Percentiles rank a stretch among this genome's conserved stretches.
Evolutionary conservation across 192 early-diverging fungal species (phyloP).

Genomic region (Haplosporangium gracile): DNA sequence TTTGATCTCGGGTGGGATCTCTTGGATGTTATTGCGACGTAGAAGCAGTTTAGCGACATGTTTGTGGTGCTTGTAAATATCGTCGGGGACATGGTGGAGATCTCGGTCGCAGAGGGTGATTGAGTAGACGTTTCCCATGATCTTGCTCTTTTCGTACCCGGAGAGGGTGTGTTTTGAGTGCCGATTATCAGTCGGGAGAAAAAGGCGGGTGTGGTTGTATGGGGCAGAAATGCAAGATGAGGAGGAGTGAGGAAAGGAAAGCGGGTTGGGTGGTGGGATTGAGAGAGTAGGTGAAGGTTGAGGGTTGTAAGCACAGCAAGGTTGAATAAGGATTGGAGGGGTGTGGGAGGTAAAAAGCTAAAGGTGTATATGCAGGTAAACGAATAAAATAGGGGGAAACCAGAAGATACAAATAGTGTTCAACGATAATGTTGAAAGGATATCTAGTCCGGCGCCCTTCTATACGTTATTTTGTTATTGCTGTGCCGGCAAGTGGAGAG

Average conservation of each 20-base stretch:
- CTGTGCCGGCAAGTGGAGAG: background rate
- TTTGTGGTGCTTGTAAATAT: conserved; percentile 56
- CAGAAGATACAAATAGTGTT: background rate
- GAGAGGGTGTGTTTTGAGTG: background rate
- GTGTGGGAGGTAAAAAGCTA: no score
- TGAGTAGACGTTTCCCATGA: conserved; percentile 54
- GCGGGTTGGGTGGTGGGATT: background rate
- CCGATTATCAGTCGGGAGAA: background rate
- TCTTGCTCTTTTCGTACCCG: background rate
- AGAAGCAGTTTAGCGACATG: conserved; percentile 40
- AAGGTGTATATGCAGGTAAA: no score
- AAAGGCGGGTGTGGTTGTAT: background rate
- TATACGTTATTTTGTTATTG: background rate
- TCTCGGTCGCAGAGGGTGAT: conserved; percentile 52
- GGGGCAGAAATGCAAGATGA: background rate
- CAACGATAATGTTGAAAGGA: background rate
- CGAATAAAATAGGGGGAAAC: no score
- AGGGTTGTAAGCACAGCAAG: no score
- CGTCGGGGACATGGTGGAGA: conserved; percentile 49
- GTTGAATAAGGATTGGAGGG: no score
- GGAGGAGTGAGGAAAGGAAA: background rate
- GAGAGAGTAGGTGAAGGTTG: background rate
- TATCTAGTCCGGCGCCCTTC: background rate
- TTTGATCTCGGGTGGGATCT: conserved; percentile 52
- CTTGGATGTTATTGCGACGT: conserved; percentile 48